Evolutionary conservation across 2,329 filamentous ascomycete species (phyloP).

Genomic region (Drechmeria coniospora): DNA sequence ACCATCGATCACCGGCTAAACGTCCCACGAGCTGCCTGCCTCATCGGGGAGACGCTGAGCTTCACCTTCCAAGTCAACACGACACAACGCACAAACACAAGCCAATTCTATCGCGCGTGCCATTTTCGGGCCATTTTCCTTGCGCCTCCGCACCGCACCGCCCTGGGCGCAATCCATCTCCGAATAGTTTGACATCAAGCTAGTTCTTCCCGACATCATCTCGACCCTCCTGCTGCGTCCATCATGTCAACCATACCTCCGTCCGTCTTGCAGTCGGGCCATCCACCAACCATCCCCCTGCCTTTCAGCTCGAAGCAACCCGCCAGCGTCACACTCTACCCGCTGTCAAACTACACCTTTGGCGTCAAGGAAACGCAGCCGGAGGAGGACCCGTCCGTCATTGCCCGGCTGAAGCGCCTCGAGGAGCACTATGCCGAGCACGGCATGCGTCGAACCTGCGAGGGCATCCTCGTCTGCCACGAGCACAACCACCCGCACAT

Average conservation of each 20-base stretch:
- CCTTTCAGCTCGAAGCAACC: conserved; percentile 84
- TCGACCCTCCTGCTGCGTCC: too few species aligned
- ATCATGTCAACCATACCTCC: conserved; percentile 75
- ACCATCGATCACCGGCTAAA: too few species aligned
- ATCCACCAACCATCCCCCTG: conserved; percentile 64
- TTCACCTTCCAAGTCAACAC: too few species aligned
- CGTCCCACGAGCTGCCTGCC: too few species aligned
- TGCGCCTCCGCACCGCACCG: too few species aligned
- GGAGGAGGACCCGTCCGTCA: conserved; percentile 90
- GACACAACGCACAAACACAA: too few species aligned
- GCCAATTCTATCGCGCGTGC: too few species aligned
- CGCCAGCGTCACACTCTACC: conserved; percentile 77
- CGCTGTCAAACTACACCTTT: conserved; percentile 96
- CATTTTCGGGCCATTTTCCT: too few species aligned
- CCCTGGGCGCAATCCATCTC: too few species aligned
- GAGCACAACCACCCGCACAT: conserved; percentile 99
- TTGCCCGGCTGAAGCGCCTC: conserved; percentile 82
- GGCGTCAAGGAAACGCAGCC: conserved; percentile 97
- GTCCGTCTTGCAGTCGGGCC: conserved; percentile 59
- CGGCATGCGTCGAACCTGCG: conserved; percentile 94
- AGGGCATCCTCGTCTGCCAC: conserved; percentile 93
- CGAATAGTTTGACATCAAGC: too few species aligned
- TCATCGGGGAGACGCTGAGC: too few species aligned
- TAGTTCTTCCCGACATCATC: too few species aligned
- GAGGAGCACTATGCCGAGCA: conserved; percentile 86